phyloP scores from a whole-genome alignment of 1,139 yeast species.

The Hanseniaspora gamundiae region DNA sequence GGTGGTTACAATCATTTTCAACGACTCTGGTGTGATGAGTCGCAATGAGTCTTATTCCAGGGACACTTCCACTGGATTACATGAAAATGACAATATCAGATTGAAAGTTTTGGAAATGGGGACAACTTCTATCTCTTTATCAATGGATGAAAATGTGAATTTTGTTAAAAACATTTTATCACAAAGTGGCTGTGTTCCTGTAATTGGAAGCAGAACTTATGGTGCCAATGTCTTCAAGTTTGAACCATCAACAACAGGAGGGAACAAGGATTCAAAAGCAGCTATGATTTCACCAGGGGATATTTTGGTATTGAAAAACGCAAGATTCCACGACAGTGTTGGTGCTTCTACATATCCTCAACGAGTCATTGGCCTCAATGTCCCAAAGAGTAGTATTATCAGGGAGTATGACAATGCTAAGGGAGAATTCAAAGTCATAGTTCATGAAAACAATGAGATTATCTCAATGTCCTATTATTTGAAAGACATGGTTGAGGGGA shows the following conservation, averaged over 20 bases:
- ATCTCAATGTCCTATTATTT: constrained; percentile 54
- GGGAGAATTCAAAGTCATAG: constrained; percentile 66
- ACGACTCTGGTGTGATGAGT: constrained; percentile 28
- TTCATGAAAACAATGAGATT: constrained; percentile 40
- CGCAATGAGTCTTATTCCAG: constrained; percentile 26
- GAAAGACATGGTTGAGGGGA: constrained; percentile 66
- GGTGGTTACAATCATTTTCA: constrained; percentile 40
- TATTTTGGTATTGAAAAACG: constrained; percentile 61
- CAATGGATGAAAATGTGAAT: neutral
- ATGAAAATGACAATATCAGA: constrained; percentile 30
- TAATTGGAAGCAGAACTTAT: constrained; percentile 55
- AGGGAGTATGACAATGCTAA: constrained; percentile 65
- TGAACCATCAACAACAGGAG: constrained; percentile 29
- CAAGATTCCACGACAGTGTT: constrained; percentile 60
- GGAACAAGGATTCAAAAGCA: constrained; percentile 42
- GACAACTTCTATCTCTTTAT: neutral
- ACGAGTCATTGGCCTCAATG: constrained; percentile 35
- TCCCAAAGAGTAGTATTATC: constrained; percentile 38
- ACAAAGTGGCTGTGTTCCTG: constrained; percentile 28
- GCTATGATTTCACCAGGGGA: constrained; percentile 52
- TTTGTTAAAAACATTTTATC: constrained; percentile 3
- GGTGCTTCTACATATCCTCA: constrained; percentile 30
- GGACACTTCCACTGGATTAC: constrained; percentile 13
- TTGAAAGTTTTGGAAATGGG: neutral
- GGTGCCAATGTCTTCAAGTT: constrained; percentile 59